Evolutionary conservation across 1,139 yeast genomes (phyloP).

Genomic region (Candida frijolesensis): DNA sequence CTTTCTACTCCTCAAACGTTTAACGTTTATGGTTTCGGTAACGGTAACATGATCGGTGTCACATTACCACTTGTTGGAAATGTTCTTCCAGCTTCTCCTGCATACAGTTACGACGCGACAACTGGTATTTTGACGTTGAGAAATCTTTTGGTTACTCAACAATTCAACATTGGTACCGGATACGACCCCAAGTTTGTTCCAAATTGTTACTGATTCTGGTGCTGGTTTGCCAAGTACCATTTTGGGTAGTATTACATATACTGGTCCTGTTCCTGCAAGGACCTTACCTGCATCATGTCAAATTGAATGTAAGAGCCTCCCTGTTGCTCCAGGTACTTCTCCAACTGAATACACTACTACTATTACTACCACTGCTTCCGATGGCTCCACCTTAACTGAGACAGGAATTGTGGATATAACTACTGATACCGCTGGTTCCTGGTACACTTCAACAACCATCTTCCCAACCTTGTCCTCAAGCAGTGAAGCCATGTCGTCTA

Average conservation of each 20-base stretch:
- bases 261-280: slow-evolving; percentile 23
- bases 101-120: slow-evolving; percentile 15
- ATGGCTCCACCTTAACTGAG: not conserved
- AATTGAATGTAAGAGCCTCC: slow-evolving; percentile 15
- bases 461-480: slow-evolving; percentile 2
- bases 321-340: slow-evolving; percentile 17
- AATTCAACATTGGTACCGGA: slow-evolving; percentile 28
- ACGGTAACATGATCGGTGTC: slow-evolving; percentile 30
- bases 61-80: slow-evolving; percentile 19
- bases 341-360: slow-evolving; percentile 1
- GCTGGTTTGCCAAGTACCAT: slow-evolving; percentile 14
- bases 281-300: slow-evolving; percentile 16
- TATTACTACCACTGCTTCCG: not conserved
- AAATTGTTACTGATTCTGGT: slow-evolving; percentile 20
- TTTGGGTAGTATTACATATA: slow-evolving; percentile 18
- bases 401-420: not conserved
- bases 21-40: slow-evolving; percentile 35
- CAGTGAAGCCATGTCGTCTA: too few species aligned
- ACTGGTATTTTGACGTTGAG: slow-evolving; percentile 26
- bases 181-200: slow-evolving; percentile 17
- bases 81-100: slow-evolving; percentile 13
- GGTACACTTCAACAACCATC: slow-evolving; percentile 10
- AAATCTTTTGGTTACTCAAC: slow-evolving; percentile 12
- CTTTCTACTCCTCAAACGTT: slow-evolving; percentile 23
- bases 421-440: slow-evolving; percentile 3